Evolutionary conservation across 345 rosid species (phyloP), one percentile per base, ranked within the genome.

Genomic region (Pistacia vera): DNA sequence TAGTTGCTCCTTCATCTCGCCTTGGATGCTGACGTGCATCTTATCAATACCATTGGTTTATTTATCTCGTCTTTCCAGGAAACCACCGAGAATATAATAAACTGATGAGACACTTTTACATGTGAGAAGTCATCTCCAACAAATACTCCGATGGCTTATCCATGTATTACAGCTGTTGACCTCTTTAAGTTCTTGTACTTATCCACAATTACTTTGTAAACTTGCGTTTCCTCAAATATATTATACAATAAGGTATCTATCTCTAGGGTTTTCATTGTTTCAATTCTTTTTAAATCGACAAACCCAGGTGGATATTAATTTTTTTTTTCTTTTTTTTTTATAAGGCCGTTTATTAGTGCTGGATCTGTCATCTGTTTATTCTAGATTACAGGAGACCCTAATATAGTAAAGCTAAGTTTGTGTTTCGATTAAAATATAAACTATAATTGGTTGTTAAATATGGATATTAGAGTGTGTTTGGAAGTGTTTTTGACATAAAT

Each of bases 111-210:
- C 41, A 16, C 33, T 36, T 35, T 14, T 12, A 1, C 18, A 16
- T 6, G 12, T 9, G 6, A 41, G 46, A 41, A 7, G 46, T 41
- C 46, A 41, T 41, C 46, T 41, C 46, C 41, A 38, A 38, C 41
- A 38, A 38, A 6, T 38, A 38, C 41, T 1, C 46, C 2, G 46
- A 41, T 65, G 68, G 68, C 20, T 38, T 46, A 38, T 38, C 51
- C 68, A 38, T 64, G 68, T 49, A 36, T 2, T 46, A 65, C 68
- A 65, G 68, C 68, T 65, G 68, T 30, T 63, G 66, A 33, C 66
- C 66, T 63, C 66, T 25, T 13, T 18, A 8, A 36, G 22, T 41
- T 33, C 7, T 17, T 63, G 44, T 63, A 63, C n/a, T 63, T 35
- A 36, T 60, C 5, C 63, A 33, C 8, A 13, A 63, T 63, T 63